Evolutionary conservation across 2,329 filamentous ascomycete species (phyloP), one percentile per base, ranked within the genome.

Genomic region (Monilinia polystroma): DNA sequence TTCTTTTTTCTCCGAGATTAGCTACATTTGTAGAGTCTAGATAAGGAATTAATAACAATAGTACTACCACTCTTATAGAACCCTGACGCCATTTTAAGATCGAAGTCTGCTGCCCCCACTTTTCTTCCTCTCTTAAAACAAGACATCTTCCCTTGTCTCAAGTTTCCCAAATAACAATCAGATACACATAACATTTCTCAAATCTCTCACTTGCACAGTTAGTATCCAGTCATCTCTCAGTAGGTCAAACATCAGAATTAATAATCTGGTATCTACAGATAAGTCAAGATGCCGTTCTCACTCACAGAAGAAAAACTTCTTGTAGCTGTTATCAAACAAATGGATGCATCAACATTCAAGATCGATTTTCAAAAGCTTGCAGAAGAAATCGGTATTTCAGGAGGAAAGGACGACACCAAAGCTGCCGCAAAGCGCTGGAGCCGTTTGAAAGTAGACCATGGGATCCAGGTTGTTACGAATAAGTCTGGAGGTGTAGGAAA

Each of bases 31-130:
- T 45, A 51, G n/a, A 26, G 6, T 16, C 5, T n/a, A 26, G 58
- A 51, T 38, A 26, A 16, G 35, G 4, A 51, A 60, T 60, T 38
- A 20, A 45, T 26, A 60, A 62, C 41, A n/a, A 62, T 51, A n/a
- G 14, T 18, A 20, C 18, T 1, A 51, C 18, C 1, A 51, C 26
- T 20, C 4, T 20, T 4, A 8, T 38, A 51, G n/a, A 12, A 51
- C 47, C n/a, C n/a, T 52, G 23, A 29, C 23, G 23, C 23, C 23
- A 29, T 52, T 14, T 52, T 11, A 11, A 52, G 49, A 52, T 52
- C 23, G 12, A 29, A 16, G 23, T 8, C 23, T 14, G 7, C 3
- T 4, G 23, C 14, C 49, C 49, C 23, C 20, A 26, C 23, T 29
- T 52, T 29, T 29, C 51, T 7, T 10, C 32, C 16, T n/a, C n/a